Percentiles rank a stretch among this genome's conserved stretches.
Evolutionary conservation across 352 stramenopile species (phyloP).

Genomic region (Phytopythium helicoides): DNA sequence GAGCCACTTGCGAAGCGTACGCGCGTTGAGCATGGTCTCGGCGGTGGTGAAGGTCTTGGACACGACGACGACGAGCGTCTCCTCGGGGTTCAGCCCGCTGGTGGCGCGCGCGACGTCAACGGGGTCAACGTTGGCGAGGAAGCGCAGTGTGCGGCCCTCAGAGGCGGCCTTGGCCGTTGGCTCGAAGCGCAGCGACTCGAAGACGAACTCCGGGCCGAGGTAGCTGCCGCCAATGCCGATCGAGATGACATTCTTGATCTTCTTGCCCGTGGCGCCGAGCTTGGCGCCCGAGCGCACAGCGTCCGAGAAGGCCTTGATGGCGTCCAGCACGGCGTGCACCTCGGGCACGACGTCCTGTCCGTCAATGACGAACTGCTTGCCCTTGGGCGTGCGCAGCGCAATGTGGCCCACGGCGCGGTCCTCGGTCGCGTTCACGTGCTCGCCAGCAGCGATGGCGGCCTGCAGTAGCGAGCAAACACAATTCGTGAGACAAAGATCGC

Average conservation of each 20-base stretch:
- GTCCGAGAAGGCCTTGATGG: conserved; percentile 93
- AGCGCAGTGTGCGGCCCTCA: conserved; percentile 89
- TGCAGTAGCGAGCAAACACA: neutral
- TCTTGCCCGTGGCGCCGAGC: conserved; percentile 93
- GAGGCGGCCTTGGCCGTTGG: conserved; percentile 77
- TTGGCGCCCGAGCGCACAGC: conserved; percentile 87
- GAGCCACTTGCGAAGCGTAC: conserved; percentile 95
- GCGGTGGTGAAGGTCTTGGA: conserved; percentile 99
- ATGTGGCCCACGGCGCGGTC: conserved; percentile 96
- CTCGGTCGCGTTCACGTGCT: conserved; percentile 97
- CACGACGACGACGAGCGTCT: conserved; percentile 96
- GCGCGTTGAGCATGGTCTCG: conserved; percentile 99
- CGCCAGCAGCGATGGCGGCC: conserved; percentile 90
- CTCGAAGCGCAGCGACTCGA: conserved; percentile 91
- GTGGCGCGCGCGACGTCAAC: conserved; percentile 94
- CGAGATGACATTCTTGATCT: conserved; percentile 94
- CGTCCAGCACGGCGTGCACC: conserved; percentile 94
- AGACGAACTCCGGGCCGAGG: conserved; percentile 97
- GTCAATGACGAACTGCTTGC: conserved; percentile 89
- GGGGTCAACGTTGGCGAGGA: conserved; percentile 98
- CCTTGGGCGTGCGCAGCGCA: conserved; percentile 88
- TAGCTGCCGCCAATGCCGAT: conserved; percentile 97
- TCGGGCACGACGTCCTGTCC: conserved; percentile 95
- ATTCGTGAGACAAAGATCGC: no score
- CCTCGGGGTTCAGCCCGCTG: conserved; percentile 91